These are phyloP conservation scores for Harringtonia lauricola DNA, from an alignment of 2,329 filamentous ascomycete species.

Conservation along the genomic window DNA sequence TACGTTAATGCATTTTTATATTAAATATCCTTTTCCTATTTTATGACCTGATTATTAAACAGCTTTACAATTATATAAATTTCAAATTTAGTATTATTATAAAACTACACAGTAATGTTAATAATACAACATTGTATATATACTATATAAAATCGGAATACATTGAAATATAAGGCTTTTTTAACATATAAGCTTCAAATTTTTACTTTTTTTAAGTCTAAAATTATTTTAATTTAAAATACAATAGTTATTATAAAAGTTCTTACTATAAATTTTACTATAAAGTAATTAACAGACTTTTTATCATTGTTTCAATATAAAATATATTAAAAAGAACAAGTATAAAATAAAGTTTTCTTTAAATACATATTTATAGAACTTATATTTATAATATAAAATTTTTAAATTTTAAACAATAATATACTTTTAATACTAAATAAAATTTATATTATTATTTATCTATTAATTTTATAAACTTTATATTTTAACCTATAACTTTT, in stretches of 20 bases:
- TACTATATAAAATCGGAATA: too few species aligned
- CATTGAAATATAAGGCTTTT: background rate
- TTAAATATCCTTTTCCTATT: too few species aligned
- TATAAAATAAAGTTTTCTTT: background rate
- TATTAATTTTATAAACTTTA: too few species aligned
- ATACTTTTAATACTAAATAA: background rate
- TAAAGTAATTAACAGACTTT: background rate
- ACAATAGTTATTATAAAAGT: background rate
- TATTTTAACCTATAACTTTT: too few species aligned
- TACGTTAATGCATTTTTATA: too few species aligned
- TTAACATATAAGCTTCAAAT: background rate
- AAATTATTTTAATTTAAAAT: background rate
- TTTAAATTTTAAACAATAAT: background rate
- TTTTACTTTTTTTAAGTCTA: background rate
- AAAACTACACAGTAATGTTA: too few species aligned
- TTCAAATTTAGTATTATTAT: too few species aligned
- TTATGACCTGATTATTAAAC: too few species aligned
- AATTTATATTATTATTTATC: too few species aligned
- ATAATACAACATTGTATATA: too few species aligned
- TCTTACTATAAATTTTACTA: background rate
- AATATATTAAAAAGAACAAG: background rate
- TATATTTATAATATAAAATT: background rate
- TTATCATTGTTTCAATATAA: background rate
- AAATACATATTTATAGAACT: too few species aligned
- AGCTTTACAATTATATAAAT: too few species aligned